phyloP scores from a whole-genome alignment of 768 basidiomycete genomes.

The Daedaleopsis nitida region DNA sequence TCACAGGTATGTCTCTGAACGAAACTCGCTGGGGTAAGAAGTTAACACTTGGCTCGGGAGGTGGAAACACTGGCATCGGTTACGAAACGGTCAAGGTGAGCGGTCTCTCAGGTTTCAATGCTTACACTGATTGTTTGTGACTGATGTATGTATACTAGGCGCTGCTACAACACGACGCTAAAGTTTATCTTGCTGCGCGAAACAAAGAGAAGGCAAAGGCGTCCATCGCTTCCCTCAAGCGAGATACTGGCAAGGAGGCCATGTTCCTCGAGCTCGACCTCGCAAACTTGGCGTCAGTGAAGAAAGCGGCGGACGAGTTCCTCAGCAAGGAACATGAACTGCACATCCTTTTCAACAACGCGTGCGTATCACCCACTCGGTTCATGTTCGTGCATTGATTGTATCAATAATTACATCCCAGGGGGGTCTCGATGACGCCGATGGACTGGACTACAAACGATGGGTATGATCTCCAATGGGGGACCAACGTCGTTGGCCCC shows the following conservation, averaged over 20 bases:
- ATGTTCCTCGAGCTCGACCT: constrained; percentile 50
- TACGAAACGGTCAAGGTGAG: constrained; percentile 46
- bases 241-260: constrained; percentile 43
- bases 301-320: constrained; percentile 41
- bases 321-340: constrained; percentile 46
- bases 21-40: too few relatives aligned
- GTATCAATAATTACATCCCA: constrained; percentile 21
- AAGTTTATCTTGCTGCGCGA: constrained; percentile 63
- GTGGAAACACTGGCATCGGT: constrained; percentile 50
- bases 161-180: constrained; percentile 60
- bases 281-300: constrained; percentile 38
- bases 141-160: constrained; percentile 40
- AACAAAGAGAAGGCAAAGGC: constrained; percentile 44
- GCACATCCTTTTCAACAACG: constrained; percentile 56
- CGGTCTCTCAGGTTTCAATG: too few relatives aligned
- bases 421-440: constrained; percentile 53
- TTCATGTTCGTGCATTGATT: background rate
- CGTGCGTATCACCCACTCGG: constrained; percentile 21
- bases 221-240: constrained; percentile 58
- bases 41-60: background rate
- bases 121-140: too few relatives aligned
- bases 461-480: constrained; percentile 58
- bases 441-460: constrained; percentile 42
- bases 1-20: constrained; percentile 42
- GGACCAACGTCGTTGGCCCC: constrained; percentile 52